Evolutionary conservation across 495 filamentous ascomycete genomes (phyloP).

Genomic region (Amniculicola lignicola): DNA sequence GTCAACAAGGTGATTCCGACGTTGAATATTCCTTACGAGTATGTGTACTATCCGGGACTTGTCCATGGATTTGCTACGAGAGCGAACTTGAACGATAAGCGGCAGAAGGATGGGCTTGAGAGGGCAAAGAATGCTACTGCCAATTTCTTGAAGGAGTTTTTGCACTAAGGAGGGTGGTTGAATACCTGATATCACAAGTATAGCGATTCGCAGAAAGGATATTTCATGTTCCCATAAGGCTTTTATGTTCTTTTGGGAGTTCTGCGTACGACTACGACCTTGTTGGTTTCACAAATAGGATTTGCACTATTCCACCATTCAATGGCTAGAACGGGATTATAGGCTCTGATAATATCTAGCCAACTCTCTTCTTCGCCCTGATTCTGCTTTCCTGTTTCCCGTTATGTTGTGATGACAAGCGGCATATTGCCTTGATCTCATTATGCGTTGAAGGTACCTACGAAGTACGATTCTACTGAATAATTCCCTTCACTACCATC

Average conservation of each 20-base stretch:
- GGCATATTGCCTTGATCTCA: too few relatives aligned
- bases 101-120: slow-evolving; percentile 48
- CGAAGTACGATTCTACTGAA: too few relatives aligned
- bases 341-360: too few relatives aligned
- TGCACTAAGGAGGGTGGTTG: slow-evolving; percentile 17
- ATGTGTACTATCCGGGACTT: slow-evolving; percentile 55
- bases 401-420: too few relatives aligned
- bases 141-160: slow-evolving; percentile 46
- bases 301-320: too few relatives aligned
- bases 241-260: not conserved
- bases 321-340: too few relatives aligned
- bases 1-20: slow-evolving; percentile 45
- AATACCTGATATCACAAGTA: not conserved
- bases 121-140: slow-evolving; percentile 49
- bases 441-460: too few relatives aligned
- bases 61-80: slow-evolving; percentile 51
- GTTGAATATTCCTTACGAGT: slow-evolving; percentile 52
- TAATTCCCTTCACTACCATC: too few relatives aligned
- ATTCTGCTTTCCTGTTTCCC: too few relatives aligned
- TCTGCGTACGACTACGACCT: too few relatives aligned
- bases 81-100: slow-evolving; percentile 45
- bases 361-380: too few relatives aligned
- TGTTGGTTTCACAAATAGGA: too few relatives aligned
- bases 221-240: not conserved
- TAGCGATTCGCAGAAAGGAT: not conserved